Percentiles rank a stretch among this genome's conserved stretches.
Evolutionary conservation across 2,329 filamentous ascomycete species (phyloP).

Genomic region (Pseudogymnoascus sp.): DNA sequence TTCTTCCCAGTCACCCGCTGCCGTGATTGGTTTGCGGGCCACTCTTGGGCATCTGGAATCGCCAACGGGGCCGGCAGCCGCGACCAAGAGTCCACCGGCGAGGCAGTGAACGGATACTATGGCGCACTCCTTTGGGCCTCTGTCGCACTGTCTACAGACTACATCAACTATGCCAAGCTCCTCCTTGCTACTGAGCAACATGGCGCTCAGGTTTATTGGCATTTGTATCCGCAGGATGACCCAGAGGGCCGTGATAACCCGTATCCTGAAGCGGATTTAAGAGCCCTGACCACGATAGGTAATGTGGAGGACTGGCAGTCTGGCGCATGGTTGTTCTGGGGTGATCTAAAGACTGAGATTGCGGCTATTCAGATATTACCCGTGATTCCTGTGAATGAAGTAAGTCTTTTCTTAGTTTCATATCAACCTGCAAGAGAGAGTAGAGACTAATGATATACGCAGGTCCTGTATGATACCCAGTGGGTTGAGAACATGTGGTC

Average conservation of each 20-base stretch:
- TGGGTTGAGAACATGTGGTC: conserved; percentile 23
- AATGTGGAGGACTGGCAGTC: conserved; percentile 23
- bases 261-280: conserved; percentile 21
- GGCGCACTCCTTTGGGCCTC: conserved; percentile 24
- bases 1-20: conserved; percentile 24
- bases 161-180: conserved; percentile 23
- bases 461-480: conserved; percentile 19
- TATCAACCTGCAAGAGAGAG: neutral
- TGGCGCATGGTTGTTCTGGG: conserved; percentile 21
- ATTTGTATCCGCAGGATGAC: conserved; percentile 19
- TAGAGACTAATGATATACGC: conserved; percentile 10
- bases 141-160: conserved; percentile 20
- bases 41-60: conserved; percentile 27
- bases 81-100: conserved; percentile 25
- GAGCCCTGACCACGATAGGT: conserved; percentile 19
- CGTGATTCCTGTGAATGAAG: conserved; percentile 15
- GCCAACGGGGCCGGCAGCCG: conserved; percentile 23
- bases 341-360: conserved; percentile 13
- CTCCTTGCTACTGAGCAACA: conserved; percentile 23
- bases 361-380: conserved; percentile 22
- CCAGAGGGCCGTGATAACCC: conserved; percentile 20
- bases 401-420: neutral
- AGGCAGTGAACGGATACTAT: conserved; percentile 25
- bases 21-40: conserved; percentile 26
- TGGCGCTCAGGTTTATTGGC: conserved; percentile 22